Percentiles rank a stretch among this genome's conserved stretches.
Evolutionary conservation across 495 filamentous ascomycete species (phyloP).

Genomic region (Lophiotrema nucula): DNA sequence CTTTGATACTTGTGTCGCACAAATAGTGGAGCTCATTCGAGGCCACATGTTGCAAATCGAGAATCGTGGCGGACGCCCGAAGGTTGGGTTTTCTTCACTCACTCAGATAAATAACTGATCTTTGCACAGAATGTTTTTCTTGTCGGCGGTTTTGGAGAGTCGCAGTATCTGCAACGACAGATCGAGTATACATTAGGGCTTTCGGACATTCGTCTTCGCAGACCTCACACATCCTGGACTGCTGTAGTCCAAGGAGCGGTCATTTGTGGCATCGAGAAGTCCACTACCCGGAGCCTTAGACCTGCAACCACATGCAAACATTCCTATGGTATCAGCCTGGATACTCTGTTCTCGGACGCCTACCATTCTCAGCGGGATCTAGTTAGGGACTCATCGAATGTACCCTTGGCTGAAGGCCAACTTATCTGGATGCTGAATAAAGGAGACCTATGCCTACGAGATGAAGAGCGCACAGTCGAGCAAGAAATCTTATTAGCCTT

Average conservation of each 20-base stretch:
- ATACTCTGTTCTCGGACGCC: slow-evolving; percentile 3
- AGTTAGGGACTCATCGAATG: neutral
- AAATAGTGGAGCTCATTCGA: slow-evolving; percentile 7
- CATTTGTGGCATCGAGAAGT: slow-evolving; percentile 21
- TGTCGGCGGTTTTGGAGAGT: slow-evolving; percentile 27
- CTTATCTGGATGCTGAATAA: slow-evolving; percentile 21
- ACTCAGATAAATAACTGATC: too few species aligned
- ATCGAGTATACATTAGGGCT: slow-evolving; percentile 6
- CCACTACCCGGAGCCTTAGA: slow-evolving; percentile 3
- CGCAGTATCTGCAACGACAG: slow-evolving; percentile 16
- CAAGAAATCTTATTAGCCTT: neutral
- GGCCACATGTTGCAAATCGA: slow-evolving; percentile 17
- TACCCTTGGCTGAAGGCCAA: slow-evolving; percentile 7
- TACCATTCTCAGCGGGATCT: slow-evolving; percentile 1
- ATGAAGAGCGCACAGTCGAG: neutral
- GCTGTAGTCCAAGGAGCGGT: slow-evolving; percentile 29
- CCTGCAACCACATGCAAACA: slow-evolving; percentile 7
- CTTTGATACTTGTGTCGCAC: slow-evolving; percentile 19
- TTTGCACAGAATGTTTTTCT: slow-evolving; percentile 27
- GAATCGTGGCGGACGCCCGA: slow-evolving; percentile 1
- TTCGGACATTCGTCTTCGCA: slow-evolving; percentile 16
- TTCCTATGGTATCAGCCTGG: slow-evolving; percentile 13
- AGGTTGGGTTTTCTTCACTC: too few species aligned
- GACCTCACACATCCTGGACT: slow-evolving; percentile 31
- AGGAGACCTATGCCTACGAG: slow-evolving; percentile 10